Evolutionary conservation across 2,329 filamentous ascomycete genomes (phyloP), one percentile per base, ranked within the genome.

Genomic region (Phaeosphaeria sp.): DNA sequence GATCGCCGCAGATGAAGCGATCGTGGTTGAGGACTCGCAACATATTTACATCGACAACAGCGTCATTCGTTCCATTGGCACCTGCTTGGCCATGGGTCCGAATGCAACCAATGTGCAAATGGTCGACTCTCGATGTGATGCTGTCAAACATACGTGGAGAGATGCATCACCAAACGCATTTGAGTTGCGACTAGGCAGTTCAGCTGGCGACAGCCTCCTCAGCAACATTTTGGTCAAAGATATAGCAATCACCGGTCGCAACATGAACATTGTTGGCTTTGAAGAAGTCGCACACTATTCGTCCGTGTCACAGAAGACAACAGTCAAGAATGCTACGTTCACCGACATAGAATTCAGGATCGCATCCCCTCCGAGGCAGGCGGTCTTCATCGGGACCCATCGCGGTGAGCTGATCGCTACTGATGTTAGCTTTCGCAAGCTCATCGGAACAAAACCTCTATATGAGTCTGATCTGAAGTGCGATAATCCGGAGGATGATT

Each of bases 301-400:
- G 15, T 36, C 30, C 30, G 30, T 13, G 11, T 13, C 30, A 11
- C 56, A 55, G 13, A 49, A 22, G 11, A 40, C 57, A 6, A 56
- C 61, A 42, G 52, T 66, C 36, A 49, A 40, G 9, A 66, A 66
- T 55, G 56, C 55, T 2, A 64, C 61, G 6, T 64, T 66, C 46
- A 52, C 44, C 6, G 55, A 56, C 36, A 42, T 66, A n/a, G 45
- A 33, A 2, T 51, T 64, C 18, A 51, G 49, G 6, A 51, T 45
- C 8, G 40, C 30, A 36, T 7, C n/a, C n/a, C n/a, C 47, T 24
- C 58, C 52, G 9, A 43, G 51, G 17, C 36, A 56, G 20, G 56
- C 52, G 1, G 61, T 60, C 22, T 33, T 46, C 17, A 8, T 64
- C 5, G 43, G 55, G 39, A 36, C 59, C 33, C 43, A 44, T 39